A percentile compares a stretch with the other conserved stretches of the same genome.
Evolutionary conservation across 495 filamentous ascomycete species (phyloP).

Genomic region (Aspergillus carlsbadensis): DNA sequence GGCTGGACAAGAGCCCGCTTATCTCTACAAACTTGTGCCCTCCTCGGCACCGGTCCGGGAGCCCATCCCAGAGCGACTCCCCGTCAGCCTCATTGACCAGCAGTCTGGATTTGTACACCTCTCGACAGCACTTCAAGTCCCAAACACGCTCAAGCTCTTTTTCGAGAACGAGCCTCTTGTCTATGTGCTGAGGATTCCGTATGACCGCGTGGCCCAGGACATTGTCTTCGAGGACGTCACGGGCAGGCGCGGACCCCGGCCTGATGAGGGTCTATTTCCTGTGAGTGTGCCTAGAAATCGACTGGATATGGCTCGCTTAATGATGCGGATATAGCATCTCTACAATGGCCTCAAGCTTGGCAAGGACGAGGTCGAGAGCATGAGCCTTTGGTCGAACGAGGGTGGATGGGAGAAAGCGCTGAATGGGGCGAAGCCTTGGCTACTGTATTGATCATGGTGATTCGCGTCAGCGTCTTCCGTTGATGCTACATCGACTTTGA

Average conservation of each 20-base stretch:
- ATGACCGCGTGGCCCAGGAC: conserved; percentile 53
- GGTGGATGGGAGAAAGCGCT: conserved; percentile 45
- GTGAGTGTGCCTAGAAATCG: conserved; percentile 24
- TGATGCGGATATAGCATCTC: conserved; percentile 33
- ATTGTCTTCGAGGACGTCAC: conserved; percentile 45
- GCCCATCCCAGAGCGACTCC: conserved; percentile 41
- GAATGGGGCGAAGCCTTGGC: conserved; percentile 39
- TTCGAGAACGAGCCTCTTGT: conserved; percentile 71
- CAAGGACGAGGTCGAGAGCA: conserved; percentile 43
- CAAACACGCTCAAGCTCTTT: conserved; percentile 58
- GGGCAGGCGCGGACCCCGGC: conserved; percentile 38
- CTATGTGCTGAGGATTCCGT: conserved; percentile 73
- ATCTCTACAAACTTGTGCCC: conserved; percentile 46
- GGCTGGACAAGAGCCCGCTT: conserved; percentile 33
- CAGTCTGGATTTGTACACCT: conserved; percentile 44
- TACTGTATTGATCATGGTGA: conserved; percentile 27
- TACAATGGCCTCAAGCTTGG: conserved; percentile 47
- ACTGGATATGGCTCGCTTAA: background rate
- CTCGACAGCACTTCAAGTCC: conserved; percentile 40
- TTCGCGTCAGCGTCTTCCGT: background rate
- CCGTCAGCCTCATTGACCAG: conserved; percentile 43
- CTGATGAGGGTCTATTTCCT: conserved; percentile 45
- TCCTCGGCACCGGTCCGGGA: conserved; percentile 41
- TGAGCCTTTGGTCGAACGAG: conserved; percentile 45
- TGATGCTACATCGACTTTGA: background rate